phyloP scores from a whole-genome alignment of 2,329 filamentous ascomycete genomes.

The Lasiodiplodia gonubiensis region DNA sequence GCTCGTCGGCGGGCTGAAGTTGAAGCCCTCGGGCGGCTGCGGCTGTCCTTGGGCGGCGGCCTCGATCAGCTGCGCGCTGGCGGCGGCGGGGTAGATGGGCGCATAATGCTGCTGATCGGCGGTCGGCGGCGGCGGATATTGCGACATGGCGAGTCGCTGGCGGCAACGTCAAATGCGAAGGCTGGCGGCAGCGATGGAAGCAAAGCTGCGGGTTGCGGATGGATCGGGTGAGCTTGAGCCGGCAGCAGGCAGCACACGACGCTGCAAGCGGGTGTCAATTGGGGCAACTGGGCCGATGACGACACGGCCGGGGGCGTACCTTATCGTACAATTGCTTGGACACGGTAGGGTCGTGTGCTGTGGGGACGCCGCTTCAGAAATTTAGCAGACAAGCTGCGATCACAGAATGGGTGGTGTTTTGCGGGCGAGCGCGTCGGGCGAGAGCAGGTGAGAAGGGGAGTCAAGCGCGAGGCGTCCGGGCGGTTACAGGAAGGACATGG shows the following conservation, averaged over 20 bases:
- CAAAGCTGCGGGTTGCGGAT: conserved; percentile 10
- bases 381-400: conserved; percentile 23
- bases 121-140: conserved; percentile 37
- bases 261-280: conserved; percentile 11
- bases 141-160: conserved; percentile 29
- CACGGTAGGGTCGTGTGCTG: conserved; percentile 17
- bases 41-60: conserved; percentile 25
- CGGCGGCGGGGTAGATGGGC: conserved; percentile 40
- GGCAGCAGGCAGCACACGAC: conserved; percentile 1
- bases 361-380: conserved; percentile 25
- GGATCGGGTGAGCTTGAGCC: conserved; percentile 22
- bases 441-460: not conserved
- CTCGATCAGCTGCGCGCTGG: conserved; percentile 34
- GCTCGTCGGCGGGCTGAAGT: conserved; percentile 25
- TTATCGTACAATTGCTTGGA: conserved; percentile 14
- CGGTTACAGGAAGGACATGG: conserved; percentile 17
- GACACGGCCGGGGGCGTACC: not conserved
- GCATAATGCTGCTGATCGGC: conserved; percentile 42
- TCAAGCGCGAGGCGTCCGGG: conserved; percentile 8
- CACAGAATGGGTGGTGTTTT: not conserved
- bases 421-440: not conserved
- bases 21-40: conserved; percentile 29
- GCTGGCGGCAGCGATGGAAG: not conserved
- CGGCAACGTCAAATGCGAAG: not conserved
- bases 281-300: not conserved